phyloP scores from a whole-genome alignment of 352 stramenopile species.

The Pythium dissimile region DNA sequence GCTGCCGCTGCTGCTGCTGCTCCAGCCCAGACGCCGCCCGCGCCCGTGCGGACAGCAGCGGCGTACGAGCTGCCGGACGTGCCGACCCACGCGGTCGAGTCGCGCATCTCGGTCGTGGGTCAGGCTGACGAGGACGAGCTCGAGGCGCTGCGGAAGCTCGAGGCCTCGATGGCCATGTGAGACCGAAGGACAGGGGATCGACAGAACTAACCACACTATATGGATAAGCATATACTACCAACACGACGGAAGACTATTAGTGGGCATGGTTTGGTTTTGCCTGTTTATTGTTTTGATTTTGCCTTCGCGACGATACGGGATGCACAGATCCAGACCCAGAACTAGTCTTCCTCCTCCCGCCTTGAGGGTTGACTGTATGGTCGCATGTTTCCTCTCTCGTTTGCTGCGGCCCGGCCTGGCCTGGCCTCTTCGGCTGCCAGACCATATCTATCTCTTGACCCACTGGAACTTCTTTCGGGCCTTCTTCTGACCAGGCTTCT shows the following conservation, averaged over 20 bases:
- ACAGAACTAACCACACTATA: no score
- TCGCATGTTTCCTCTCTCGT: no score
- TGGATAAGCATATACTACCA: no score
- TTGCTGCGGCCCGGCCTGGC: background rate
- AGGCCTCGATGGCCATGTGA: constrained; percentile 78
- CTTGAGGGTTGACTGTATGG: background rate
- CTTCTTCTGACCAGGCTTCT: constrained; percentile 95
- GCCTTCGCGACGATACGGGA: background rate
- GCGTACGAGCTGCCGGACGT: constrained; percentile 78
- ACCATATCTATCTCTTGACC: constrained; percentile 93
- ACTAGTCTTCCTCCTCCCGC: no score
- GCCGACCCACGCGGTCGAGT: constrained; percentile 67
- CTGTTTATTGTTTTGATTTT: background rate
- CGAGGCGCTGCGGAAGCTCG: constrained; percentile 77
- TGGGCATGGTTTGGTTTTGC: no score
- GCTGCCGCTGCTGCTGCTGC: constrained; percentile 19
- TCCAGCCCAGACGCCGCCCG: constrained; percentile 7
- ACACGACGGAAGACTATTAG: no score
- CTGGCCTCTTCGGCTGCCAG: constrained; percentile 1
- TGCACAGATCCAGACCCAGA: no score
- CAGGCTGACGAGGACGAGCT: constrained; percentile 79
- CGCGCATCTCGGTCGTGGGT: constrained; percentile 74
- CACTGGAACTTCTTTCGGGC: constrained; percentile 97
- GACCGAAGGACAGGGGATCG: background rate
- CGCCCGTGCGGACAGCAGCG: constrained; percentile 21